Evolutionary conservation across 2,329 filamentous ascomycete species (phyloP).

Genomic region (Pseudocercospora musae): DNA sequence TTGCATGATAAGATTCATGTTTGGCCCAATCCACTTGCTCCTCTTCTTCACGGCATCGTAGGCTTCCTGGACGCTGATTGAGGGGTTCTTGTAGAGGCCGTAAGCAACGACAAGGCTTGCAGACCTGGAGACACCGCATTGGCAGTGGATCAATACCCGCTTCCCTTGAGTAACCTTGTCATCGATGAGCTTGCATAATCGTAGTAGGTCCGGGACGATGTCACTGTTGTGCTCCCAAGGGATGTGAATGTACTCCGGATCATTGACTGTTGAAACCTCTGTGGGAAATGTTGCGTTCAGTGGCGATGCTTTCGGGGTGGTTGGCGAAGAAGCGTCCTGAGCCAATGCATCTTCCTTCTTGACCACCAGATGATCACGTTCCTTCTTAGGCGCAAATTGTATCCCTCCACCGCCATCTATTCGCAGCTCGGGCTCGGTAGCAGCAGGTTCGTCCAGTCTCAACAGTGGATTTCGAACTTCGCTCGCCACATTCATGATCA

Average conservation of each 20-base stretch:
- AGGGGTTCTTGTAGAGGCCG: constrained; percentile 73
- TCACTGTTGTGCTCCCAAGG: constrained; percentile 88
- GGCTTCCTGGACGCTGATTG: constrained; percentile 74
- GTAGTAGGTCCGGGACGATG: constrained; percentile 72
- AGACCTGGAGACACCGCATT: constrained; percentile 80
- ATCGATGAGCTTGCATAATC: constrained; percentile 73
- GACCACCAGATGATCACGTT: constrained; percentile 13
- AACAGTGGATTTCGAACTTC: constrained; percentile 76
- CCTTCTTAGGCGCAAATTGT: constrained; percentile 33
- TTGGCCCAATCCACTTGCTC: constrained; percentile 84
- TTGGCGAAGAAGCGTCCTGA: constrained; percentile 39
- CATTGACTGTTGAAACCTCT: constrained; percentile 35
- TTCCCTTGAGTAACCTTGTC: constrained; percentile 69
- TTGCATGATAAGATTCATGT: constrained; percentile 90
- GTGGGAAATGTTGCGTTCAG: constrained; percentile 33
- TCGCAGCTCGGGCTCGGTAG: constrained; percentile 33
- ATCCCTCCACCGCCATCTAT: constrained; percentile 34
- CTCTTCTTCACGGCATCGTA: constrained; percentile 77
- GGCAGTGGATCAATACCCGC: constrained; percentile 77
- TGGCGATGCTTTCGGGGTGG: constrained; percentile 55
- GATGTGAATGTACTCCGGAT: constrained; percentile 82
- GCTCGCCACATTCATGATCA: constrained; percentile 79
- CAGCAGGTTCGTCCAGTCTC: constrained; percentile 12
- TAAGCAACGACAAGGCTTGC: constrained; percentile 85
- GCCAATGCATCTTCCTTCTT: constrained; percentile 8